Conservation (phyloP, 495 filamentous ascomycete genomes). For the Trichocladium uniseriatum region DNA sequence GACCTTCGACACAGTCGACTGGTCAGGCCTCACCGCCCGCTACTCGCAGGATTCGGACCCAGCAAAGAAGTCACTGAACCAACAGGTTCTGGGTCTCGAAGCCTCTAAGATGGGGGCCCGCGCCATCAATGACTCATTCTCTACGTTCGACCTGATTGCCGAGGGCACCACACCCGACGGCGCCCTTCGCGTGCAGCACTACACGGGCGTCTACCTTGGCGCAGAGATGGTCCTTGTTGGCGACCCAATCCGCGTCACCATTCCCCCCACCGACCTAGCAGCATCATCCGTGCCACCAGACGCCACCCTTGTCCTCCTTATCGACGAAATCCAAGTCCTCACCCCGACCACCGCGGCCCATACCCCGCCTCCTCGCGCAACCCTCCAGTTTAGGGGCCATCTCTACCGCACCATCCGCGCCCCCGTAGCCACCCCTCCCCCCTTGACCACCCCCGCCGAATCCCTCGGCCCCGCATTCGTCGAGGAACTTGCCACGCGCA, state of each 20-base stretch:
- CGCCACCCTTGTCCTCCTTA: slow-evolving; percentile 27
- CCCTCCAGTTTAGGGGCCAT: slow-evolving; percentile 23
- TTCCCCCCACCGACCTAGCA: background rate
- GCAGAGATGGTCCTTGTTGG: slow-evolving; percentile 34
- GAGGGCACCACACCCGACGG: slow-evolving; percentile 11
- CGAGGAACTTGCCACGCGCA: slow-evolving; percentile 28
- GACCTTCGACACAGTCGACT: slow-evolving; percentile 22
- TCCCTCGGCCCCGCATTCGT: slow-evolving; percentile 25
- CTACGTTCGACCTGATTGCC: slow-evolving; percentile 28
- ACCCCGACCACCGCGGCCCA: slow-evolving; percentile 2
- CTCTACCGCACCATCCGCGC: slow-evolving; percentile 18
- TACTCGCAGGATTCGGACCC: slow-evolving; percentile 11
- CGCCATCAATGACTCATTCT: slow-evolving; percentile 34
- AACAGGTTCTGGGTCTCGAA: slow-evolving; percentile 30
- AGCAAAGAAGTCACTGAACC: slow-evolving; percentile 6
- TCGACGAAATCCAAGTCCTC: slow-evolving; percentile 19
- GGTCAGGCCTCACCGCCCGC: slow-evolving; percentile 17
- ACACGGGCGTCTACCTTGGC: slow-evolving; percentile 34
- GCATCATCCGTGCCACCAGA: background rate
- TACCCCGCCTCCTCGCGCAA: slow-evolving; percentile 2
- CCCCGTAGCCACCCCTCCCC: slow-evolving; percentile 7
- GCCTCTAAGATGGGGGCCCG: slow-evolving; percentile 38
- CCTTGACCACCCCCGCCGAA: slow-evolving; percentile 4
- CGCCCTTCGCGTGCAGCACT: slow-evolving; percentile 4
- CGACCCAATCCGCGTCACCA: slow-evolving; percentile 31